Percentiles rank a stretch among this genome's conserved stretches.
Conservation (phyloP, 2,329 filamentous ascomycete species). For the Shiraia bambusicola region DNA sequence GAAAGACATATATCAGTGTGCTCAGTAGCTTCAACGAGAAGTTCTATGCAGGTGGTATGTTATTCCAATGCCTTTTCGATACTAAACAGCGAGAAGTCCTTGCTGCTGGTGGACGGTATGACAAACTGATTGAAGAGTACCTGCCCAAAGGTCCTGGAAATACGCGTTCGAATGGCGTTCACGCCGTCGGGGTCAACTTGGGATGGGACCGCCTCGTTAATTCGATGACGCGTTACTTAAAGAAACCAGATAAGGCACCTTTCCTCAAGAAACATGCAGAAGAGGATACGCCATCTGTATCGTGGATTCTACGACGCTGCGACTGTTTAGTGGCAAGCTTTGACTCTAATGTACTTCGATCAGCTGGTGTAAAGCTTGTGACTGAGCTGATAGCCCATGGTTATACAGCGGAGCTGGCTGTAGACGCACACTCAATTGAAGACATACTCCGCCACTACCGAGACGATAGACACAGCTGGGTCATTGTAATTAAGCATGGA, state of each 20-base stretch:
- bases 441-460: conserved; percentile 75
- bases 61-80: conserved; percentile 91
- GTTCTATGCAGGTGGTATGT: conserved; percentile 76
- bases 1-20: conserved; percentile 81
- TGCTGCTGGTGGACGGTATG: conserved; percentile 91
- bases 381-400: conserved; percentile 78
- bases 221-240: conserved; percentile 57
- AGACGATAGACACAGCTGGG: conserved; percentile 79
- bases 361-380: conserved; percentile 74
- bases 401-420: conserved; percentile 84
- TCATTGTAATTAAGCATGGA: conserved; percentile 83
- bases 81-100: conserved; percentile 79
- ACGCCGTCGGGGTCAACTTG: conserved; percentile 90
- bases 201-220: conserved; percentile 81
- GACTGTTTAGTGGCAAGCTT: conserved; percentile 90
- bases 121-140: conserved; percentile 82
- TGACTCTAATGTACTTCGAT: conserved; percentile 73
- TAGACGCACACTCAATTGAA: conserved; percentile 75
- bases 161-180: conserved; percentile 49
- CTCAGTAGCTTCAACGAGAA: conserved; percentile 87
- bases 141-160: conserved; percentile 67
- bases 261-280: conserved; percentile 72
- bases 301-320: conserved; percentile 59
- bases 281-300: conserved; percentile 49
- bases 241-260: conserved; percentile 47